Evolutionary conservation across 2,329 filamentous ascomycete genomes (phyloP), one percentile per base, ranked within the genome.

Genomic region (Penicillium sp.): DNA sequence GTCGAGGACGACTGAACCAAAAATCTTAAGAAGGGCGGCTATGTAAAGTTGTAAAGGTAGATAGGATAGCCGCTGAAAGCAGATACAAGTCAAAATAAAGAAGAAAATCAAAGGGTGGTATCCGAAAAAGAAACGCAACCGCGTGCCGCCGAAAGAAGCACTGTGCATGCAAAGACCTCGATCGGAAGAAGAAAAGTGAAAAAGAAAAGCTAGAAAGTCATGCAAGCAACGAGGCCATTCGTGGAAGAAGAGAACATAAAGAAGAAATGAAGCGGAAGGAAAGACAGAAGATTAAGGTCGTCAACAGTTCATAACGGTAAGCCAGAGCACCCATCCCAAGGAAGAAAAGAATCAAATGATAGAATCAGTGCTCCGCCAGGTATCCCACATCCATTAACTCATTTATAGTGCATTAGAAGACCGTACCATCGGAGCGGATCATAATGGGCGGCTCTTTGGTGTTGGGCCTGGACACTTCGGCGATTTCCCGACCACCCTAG

Each of bases 361-460:
- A 50, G 55, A 49, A 59, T 63, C 58, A 67, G 66, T 54, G 63
- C 64, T 22, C 49, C 59, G 61, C 62, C 60, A 68, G 68, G 65
- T 70, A 73, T 72, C 63, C 63, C 67, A 66, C 63, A 67, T 60
- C 61, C 57, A 68, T 65, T 58, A 61, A 64, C 48, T 63, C 58
- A 61, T 61, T 54, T 62, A 66, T 51, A 65, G 58, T 63, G 62
- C 63, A 70, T 76, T 87, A 96, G 75, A 99, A 98, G 66, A 99
- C 91, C 25, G 95, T 98, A 63, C 95, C 95, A 75, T 99, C 95
- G 65, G 92, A 96, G 67, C 96, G 85, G 69, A 98, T 97, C 79
- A 97, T 88, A 72, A 99, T 98, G 4, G 95, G 95, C 35, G 94
- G 92, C 75, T 96, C 92, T 79, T 95, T 96, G 54, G 95, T 98